These are phyloP conservation scores for Aspergillus steynii DNA, from an alignment of 495 filamentous ascomycete genomes.

Conservation along the genomic window DNA sequence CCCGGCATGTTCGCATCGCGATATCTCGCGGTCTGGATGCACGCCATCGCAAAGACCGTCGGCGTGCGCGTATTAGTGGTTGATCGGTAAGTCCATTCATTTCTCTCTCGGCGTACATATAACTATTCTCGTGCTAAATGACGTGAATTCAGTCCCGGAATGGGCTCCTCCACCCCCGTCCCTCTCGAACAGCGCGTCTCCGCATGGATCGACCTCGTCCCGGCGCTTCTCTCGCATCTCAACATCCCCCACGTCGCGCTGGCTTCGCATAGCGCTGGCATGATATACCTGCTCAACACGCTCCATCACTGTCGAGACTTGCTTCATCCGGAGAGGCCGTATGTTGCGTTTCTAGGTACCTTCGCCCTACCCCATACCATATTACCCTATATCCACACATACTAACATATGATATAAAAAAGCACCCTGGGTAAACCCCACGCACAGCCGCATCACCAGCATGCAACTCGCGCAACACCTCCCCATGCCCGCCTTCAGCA, in stretches of 20 bases:
- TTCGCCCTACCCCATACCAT: background rate
- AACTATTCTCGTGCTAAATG: no score
- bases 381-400: background rate
- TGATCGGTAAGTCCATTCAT: conserved; percentile 26
- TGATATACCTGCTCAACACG: conserved; percentile 48
- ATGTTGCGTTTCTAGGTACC: conserved; percentile 37
- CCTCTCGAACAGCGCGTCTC: conserved; percentile 35
- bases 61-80: conserved; percentile 34
- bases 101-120: no score
- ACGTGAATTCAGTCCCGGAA: conserved; percentile 25
- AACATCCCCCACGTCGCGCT: conserved; percentile 40
- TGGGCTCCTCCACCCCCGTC: conserved; percentile 47
- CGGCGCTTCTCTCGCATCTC: conserved; percentile 41
- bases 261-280: conserved; percentile 46
- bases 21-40: conserved; percentile 27
- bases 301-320: conserved; percentile 36
- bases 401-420: background rate
- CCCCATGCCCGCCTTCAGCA: conserved; percentile 26
- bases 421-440: conserved; percentile 50
- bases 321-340: conserved; percentile 35
- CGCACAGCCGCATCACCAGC: conserved; percentile 32
- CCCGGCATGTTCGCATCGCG: conserved; percentile 40
- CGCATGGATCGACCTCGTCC: conserved; percentile 44
- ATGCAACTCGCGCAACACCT: conserved; percentile 31
- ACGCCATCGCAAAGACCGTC: conserved; percentile 28